phyloP scores from a whole-genome alignment of 257 asterid genomes.

The Fraxinus excelsior region DNA sequence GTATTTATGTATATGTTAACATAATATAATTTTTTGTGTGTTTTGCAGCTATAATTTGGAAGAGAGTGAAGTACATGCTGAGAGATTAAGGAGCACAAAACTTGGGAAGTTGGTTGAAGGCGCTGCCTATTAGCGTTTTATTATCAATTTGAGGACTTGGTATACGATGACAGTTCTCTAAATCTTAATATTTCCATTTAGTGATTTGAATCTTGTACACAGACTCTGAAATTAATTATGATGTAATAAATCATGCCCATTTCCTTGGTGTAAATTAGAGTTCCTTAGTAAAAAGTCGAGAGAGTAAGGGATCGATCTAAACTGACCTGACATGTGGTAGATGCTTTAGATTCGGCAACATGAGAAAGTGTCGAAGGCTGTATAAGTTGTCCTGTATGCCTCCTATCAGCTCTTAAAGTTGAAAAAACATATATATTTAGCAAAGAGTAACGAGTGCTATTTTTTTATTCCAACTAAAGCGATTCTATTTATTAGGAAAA shows the following conservation, averaged over 20 bases:
- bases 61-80: slow-evolving; percentile 34
- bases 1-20: not conserved
- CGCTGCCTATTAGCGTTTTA: slow-evolving; percentile 8
- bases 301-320: not conserved
- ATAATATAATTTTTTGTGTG: not conserved
- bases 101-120: slow-evolving; percentile 40
- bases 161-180: not conserved
- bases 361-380: not conserved
- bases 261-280: not conserved
- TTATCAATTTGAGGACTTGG: not conserved
- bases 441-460: not conserved
- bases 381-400: not conserved
- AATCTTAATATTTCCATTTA: not conserved
- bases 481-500: not conserved
- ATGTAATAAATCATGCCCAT: not conserved
- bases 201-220: slow-evolving; percentile 1
- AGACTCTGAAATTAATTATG: not conserved
- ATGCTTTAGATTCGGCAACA: no score
- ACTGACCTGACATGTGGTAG: not conserved
- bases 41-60: slow-evolving; percentile 33
- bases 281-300: not conserved
- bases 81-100: slow-evolving; percentile 44
- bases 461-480: not conserved
- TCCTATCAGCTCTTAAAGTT: not conserved
- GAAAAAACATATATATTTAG: not conserved